phyloP scores from a whole-genome alignment of 2,329 filamentous ascomycete genomes.

The Mycosphaerelloides madeirae region DNA sequence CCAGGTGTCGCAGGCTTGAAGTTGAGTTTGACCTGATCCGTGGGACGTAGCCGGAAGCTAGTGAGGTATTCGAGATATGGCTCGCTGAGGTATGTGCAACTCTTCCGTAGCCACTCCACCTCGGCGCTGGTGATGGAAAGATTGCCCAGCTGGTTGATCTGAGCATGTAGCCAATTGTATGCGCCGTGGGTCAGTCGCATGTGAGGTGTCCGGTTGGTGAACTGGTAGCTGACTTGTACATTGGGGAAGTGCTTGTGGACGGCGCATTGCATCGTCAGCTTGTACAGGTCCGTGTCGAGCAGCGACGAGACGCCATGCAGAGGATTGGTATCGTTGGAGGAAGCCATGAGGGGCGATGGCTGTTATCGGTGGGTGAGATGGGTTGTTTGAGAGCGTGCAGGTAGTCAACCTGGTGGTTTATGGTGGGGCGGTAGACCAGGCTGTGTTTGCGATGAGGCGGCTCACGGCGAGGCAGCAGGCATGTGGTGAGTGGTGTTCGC shows the following conservation, averaged over 20 bases:
- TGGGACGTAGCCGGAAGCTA: constrained; percentile 74
- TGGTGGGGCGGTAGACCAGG: too few relatives aligned
- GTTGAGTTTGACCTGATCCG: constrained; percentile 69
- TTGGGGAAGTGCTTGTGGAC: constrained; percentile 88
- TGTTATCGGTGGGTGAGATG: too few relatives aligned
- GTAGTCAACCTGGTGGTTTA: too few relatives aligned
- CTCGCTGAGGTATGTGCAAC: constrained; percentile 73
- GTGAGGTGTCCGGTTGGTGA: constrained; percentile 90
- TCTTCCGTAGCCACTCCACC: constrained; percentile 67
- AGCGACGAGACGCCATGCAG: constrained; percentile 41
- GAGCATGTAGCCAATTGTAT: constrained; percentile 77
- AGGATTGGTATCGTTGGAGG: constrained; percentile 6
- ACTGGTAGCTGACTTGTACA: constrained; percentile 77
- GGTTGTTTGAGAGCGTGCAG: too few relatives aligned
- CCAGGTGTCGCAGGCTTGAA: constrained; percentile 60
- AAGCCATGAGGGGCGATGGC: constrained; percentile 14
- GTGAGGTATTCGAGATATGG: constrained; percentile 78
- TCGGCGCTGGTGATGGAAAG: constrained; percentile 76
- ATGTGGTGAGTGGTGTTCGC: too few relatives aligned
- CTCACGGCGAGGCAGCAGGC: too few relatives aligned
- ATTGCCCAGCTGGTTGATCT: constrained; percentile 79
- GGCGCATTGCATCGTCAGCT: constrained; percentile 98
- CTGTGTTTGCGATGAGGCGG: too few relatives aligned
- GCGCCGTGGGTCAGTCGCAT: constrained; percentile 83
- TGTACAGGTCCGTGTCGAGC: constrained; percentile 71